Conservation (phyloP, 805 yeast species). For the Candida chilensis region DNA sequence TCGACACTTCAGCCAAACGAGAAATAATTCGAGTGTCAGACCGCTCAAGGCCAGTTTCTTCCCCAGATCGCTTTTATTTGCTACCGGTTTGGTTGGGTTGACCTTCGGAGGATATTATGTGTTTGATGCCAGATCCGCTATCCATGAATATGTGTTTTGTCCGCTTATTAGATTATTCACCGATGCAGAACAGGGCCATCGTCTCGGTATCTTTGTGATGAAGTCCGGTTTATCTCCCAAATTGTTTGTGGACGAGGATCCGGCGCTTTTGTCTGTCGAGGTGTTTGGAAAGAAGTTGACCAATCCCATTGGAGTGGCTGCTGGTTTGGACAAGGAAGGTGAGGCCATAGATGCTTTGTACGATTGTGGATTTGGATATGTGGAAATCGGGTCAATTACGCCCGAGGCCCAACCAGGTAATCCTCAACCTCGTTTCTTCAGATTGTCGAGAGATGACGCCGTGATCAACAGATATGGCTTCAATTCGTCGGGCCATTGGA, state of each 20-base stretch:
- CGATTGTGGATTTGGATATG: conserved; percentile 76
- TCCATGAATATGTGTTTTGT: conserved; percentile 74
- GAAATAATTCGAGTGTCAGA: too few species aligned
- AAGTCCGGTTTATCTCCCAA: conserved; percentile 63
- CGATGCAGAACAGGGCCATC: conserved; percentile 84
- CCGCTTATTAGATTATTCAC: conserved; percentile 64
- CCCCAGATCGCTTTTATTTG: too few species aligned
- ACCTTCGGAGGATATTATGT: conserved; percentile 43
- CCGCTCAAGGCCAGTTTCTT: too few species aligned
- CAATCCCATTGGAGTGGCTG: conserved; percentile 88
- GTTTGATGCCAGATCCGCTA: conserved; percentile 71
- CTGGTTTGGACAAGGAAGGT: conserved; percentile 92
- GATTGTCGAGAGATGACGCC: conserved; percentile 78
- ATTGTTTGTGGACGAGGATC: conserved; percentile 43
- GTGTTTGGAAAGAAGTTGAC: conserved; percentile 61
- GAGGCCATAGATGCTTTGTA: conserved; percentile 81
- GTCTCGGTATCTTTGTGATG: conserved; percentile 60
- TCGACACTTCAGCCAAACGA: too few species aligned
- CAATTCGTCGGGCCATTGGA: conserved; percentile 82
- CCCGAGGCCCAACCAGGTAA: conserved; percentile 93
- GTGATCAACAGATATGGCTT: conserved; percentile 94
- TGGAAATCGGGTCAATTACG: conserved; percentile 89
- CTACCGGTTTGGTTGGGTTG: too few species aligned
- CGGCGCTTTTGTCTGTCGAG: conserved; percentile 42
- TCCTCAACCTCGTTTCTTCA: conserved; percentile 86